A percentile compares a stretch with the other conserved stretches of the same genome.
phyloP scores from a whole-genome alignment of 257 asterid genomes.

The Salvia rosmarinus region DNA sequence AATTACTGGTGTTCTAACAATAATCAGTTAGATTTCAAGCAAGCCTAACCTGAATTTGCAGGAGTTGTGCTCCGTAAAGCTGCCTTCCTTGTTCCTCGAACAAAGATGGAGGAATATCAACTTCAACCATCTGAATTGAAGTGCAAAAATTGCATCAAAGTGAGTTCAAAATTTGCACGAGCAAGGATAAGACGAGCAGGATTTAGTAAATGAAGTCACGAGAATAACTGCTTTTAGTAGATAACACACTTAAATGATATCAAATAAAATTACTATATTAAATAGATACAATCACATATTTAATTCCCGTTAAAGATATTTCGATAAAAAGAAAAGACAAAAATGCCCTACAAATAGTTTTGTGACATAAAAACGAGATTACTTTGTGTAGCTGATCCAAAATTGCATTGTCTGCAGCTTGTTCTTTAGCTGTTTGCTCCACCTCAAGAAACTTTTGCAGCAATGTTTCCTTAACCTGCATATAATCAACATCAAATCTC shows the following conservation, averaged over 20 bases:
- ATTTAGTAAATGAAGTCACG: constrained; percentile 1
- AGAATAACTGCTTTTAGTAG: constrained; percentile 4
- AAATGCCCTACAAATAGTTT: background rate
- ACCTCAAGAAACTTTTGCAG: constrained; percentile 72
- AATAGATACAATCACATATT: background rate
- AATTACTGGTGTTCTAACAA: constrained; percentile 17
- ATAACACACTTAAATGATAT: constrained; percentile 1
- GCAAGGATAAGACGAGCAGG: background rate
- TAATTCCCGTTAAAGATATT: background rate
- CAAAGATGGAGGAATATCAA: constrained; percentile 85
- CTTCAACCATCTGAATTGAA: constrained; percentile 73
- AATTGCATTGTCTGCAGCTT: constrained; percentile 94
- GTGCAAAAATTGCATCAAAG: constrained; percentile 20
- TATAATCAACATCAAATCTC: constrained; percentile 17
- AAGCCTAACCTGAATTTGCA: constrained; percentile 79
- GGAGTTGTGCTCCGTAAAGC: constrained; percentile 90
- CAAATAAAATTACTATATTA: background rate
- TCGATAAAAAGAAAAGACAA: background rate
- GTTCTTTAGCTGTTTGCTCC: constrained; percentile 94
- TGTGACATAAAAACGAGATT: constrained; percentile 15
- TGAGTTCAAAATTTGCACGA: background rate
- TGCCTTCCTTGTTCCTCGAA: constrained; percentile 97
- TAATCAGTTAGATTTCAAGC: background rate
- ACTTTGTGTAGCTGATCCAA: constrained; percentile 85
- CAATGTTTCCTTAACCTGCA: constrained; percentile 76